A percentile compares a stretch with the other conserved stretches of the same genome.
phyloP scores from a whole-genome alignment of 441 rosid genomes.

The Adansonia gregorii region DNA sequence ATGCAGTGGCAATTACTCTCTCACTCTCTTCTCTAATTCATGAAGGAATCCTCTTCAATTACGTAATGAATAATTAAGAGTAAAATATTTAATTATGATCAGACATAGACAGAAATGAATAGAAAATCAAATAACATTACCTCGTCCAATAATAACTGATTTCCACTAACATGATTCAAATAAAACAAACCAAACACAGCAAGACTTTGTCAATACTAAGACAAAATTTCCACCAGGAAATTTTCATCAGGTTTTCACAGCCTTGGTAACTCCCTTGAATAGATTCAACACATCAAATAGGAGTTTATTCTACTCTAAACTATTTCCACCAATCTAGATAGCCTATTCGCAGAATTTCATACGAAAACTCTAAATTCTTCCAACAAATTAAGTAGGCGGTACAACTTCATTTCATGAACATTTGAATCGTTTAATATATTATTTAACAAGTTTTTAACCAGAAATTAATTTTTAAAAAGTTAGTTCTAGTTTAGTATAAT shows the following conservation, averaged over 20 bases:
- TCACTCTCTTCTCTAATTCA: not conserved
- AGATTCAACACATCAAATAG: not conserved
- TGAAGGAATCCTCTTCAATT: constrained; percentile 5
- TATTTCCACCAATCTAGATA: not conserved
- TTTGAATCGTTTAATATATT: not conserved
- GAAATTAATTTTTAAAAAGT: not conserved
- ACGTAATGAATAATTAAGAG: not conserved
- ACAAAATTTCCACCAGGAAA: not conserved
- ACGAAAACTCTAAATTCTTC: not conserved
- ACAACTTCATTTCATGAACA: not conserved
- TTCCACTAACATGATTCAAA: not conserved
- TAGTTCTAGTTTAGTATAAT: not conserved
- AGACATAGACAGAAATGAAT: not conserved
- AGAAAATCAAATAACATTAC: not conserved
- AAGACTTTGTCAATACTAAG: not conserved
- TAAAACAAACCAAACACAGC: constrained; percentile 4
- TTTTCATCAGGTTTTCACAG: not conserved
- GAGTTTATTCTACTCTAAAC: not conserved
- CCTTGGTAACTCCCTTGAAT: not conserved
- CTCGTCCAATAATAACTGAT: not conserved
- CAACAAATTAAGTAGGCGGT: not conserved
- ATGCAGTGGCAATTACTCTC: not conserved
- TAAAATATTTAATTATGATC: not conserved
- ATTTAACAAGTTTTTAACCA: not conserved
- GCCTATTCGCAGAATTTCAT: not conserved